A percentile compares a stretch with the other conserved stretches of the same genome.
Evolutionary conservation across 2,329 filamentous ascomycete genomes (phyloP).

Genomic region (Aureobasidium namibiae): DNA sequence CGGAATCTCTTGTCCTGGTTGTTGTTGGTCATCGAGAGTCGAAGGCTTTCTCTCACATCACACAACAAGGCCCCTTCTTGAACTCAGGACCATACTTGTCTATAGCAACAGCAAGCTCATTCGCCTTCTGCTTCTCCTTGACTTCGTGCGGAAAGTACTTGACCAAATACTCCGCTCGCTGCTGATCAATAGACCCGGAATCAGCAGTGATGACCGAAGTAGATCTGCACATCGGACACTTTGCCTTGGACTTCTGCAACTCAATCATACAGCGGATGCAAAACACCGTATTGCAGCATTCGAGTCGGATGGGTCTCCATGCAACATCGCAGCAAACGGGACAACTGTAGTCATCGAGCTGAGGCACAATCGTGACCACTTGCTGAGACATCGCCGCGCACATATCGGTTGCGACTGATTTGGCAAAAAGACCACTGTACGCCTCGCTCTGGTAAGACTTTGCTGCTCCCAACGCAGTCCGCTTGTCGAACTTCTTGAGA

Average conservation of each 20-base stretch:
- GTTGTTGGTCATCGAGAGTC: background rate
- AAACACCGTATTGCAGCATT: slow-evolving; percentile 64
- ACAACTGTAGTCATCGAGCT: slow-evolving; percentile 76
- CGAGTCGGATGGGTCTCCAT: slow-evolving; percentile 72
- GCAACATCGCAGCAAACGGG: slow-evolving; percentile 71
- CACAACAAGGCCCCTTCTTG: slow-evolving; percentile 22
- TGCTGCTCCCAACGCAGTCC: slow-evolving; percentile 64
- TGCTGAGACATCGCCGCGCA: slow-evolving; percentile 66
- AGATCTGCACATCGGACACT: slow-evolving; percentile 69
- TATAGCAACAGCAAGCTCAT: slow-evolving; percentile 65
- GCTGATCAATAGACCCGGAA: slow-evolving; percentile 59
- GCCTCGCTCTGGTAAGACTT: slow-evolving; percentile 37
- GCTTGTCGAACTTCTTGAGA: slow-evolving; percentile 87
- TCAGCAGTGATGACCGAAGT: slow-evolving; percentile 64
- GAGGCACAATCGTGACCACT: slow-evolving; percentile 65
- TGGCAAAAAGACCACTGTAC: slow-evolving; percentile 53
- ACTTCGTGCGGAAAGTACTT: slow-evolving; percentile 73
- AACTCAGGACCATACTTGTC: slow-evolving; percentile 28
- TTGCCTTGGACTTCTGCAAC: slow-evolving; percentile 61
- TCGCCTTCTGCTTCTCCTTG: slow-evolving; percentile 50
- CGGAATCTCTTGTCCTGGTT: no score
- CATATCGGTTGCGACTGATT: slow-evolving; percentile 64
- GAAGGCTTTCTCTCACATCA: slow-evolving; percentile 24
- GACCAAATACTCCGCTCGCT: slow-evolving; percentile 61
- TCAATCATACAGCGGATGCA: slow-evolving; percentile 78